A percentile compares a stretch with the other conserved stretches of the same genome.
phyloP scores from a whole-genome alignment of 164 flowering plant species.

The Dillenia turbinata region DNA sequence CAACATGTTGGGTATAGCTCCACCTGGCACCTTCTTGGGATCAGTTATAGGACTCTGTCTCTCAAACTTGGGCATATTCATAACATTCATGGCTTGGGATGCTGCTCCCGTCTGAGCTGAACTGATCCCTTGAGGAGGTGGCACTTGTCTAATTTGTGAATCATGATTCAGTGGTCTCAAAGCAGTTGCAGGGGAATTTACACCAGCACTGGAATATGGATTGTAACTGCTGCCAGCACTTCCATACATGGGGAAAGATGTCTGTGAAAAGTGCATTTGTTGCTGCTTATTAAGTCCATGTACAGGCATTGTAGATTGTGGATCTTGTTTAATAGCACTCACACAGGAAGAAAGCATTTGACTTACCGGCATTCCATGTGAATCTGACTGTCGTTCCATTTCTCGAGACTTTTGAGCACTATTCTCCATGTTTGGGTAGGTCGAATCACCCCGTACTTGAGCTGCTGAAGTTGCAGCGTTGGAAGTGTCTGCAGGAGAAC shows the following conservation, averaged over 20 bases:
- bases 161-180: slow-evolving; percentile 56
- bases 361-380: slow-evolving; percentile 35
- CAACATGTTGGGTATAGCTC: slow-evolving; percentile 40
- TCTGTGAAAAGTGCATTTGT: slow-evolving; percentile 51
- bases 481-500: slow-evolving; percentile 25
- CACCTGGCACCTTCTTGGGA: slow-evolving; percentile 49
- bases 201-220: slow-evolving; percentile 43
- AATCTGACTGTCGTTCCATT: slow-evolving; percentile 35
- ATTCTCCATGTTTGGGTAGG: slow-evolving; percentile 20
- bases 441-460: slow-evolving; percentile 27
- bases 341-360: slow-evolving; percentile 39
- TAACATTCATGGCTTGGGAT: slow-evolving; percentile 34
- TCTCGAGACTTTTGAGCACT: slow-evolving; percentile 28
- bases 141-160: slow-evolving; percentile 50
- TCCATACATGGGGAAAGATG: slow-evolving; percentile 64
- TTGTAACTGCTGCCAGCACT: slow-evolving; percentile 36
- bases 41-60: slow-evolving; percentile 45
- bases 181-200: slow-evolving; percentile 34
- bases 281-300: slow-evolving; percentile 61
- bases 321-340: slow-evolving; percentile 38
- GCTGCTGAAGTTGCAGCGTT: slow-evolving; percentile 18
- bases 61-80: slow-evolving; percentile 46
- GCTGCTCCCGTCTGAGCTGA: slow-evolving; percentile 40
- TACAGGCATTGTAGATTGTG: slow-evolving; percentile 27
- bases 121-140: slow-evolving; percentile 43